Percentiles rank a stretch among this genome's conserved stretches.
phyloP scores from a whole-genome alignment of 768 basidiomycete species.

The Boletus pseudo-olivaceus region DNA sequence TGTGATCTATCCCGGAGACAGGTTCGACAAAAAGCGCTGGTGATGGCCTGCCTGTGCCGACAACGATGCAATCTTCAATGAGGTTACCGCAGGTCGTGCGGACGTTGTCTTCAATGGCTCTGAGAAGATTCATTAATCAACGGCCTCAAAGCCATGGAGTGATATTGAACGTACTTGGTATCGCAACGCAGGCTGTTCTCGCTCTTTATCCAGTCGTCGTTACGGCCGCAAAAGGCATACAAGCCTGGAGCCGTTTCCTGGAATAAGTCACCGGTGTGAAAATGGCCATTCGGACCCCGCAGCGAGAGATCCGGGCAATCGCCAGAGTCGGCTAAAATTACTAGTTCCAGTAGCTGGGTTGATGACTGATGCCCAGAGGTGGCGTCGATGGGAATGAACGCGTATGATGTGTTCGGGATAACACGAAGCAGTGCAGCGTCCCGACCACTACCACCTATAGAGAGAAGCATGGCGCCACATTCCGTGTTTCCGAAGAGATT shows the following conservation, averaged over 20 bases:
- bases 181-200: conserved; percentile 77
- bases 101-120: conserved; percentile 75
- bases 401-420: conserved; percentile 62
- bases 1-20: conserved; percentile 45
- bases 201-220: conserved; percentile 86
- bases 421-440: conserved; percentile 52
- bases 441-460: conserved; percentile 49
- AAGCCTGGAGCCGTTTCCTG: conserved; percentile 53
- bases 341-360: conserved; percentile 58
- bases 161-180: conserved; percentile 47
- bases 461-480: conserved; percentile 68
- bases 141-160: neutral
- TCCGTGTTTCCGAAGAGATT: conserved; percentile 84
- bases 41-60: conserved; percentile 72
- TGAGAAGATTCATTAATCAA: conserved; percentile 22
- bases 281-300: conserved; percentile 61
- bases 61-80: conserved; percentile 72
- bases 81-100: conserved; percentile 60
- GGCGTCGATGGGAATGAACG: conserved; percentile 57
- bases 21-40: conserved; percentile 77
- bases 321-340: conserved; percentile 61
- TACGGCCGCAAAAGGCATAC: conserved; percentile 66
- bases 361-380: conserved; percentile 51
- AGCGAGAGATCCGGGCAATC: conserved; percentile 66
- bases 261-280: conserved; percentile 83